Conservation (phyloP, 2,329 filamentous ascomycete genomes). For the Orbilia oligospora region DNA sequence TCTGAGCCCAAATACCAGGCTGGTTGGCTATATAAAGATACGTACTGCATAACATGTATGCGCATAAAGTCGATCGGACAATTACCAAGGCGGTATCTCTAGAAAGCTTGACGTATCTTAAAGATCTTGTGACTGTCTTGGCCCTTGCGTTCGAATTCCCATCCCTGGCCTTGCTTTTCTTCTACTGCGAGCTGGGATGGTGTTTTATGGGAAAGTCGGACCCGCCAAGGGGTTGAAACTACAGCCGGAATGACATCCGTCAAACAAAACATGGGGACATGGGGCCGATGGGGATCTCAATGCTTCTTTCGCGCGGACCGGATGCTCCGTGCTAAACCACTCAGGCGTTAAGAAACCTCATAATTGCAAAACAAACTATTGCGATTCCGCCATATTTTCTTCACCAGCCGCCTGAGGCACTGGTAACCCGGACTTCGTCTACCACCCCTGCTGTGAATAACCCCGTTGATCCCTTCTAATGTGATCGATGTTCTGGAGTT, state of each 20-base stretch:
- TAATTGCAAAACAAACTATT: constrained; percentile 47
- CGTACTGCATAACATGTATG: constrained; percentile 34
- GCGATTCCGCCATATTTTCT: constrained; percentile 30
- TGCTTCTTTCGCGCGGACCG: constrained; percentile 44
- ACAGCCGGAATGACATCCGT: constrained; percentile 60
- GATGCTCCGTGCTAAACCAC: constrained; percentile 46
- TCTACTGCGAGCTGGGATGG: background rate
- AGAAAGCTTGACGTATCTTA: constrained; percentile 55
- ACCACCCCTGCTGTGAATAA: background rate
- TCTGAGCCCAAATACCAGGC: constrained; percentile 8
- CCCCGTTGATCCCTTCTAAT: constrained; percentile 29
- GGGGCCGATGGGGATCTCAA: constrained; percentile 12
- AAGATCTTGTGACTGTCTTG: constrained; percentile 40
- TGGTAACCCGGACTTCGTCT: constrained; percentile 10
- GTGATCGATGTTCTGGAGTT: background rate
- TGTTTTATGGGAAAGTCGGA: constrained; percentile 7
- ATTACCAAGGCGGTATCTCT: constrained; percentile 25
- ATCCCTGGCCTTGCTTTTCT: background rate
- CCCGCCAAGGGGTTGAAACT: constrained; percentile 61
- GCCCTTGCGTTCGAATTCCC: background rate
- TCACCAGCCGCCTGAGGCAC: constrained; percentile 23
- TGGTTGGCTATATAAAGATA: constrained; percentile 35
- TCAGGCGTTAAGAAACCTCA: constrained; percentile 16
- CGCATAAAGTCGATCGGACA: constrained; percentile 46
- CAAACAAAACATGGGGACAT: constrained; percentile 47